phyloP scores from a whole-genome alignment of 2,329 filamentous ascomycete species.

The Aspergillus latus region DNA sequence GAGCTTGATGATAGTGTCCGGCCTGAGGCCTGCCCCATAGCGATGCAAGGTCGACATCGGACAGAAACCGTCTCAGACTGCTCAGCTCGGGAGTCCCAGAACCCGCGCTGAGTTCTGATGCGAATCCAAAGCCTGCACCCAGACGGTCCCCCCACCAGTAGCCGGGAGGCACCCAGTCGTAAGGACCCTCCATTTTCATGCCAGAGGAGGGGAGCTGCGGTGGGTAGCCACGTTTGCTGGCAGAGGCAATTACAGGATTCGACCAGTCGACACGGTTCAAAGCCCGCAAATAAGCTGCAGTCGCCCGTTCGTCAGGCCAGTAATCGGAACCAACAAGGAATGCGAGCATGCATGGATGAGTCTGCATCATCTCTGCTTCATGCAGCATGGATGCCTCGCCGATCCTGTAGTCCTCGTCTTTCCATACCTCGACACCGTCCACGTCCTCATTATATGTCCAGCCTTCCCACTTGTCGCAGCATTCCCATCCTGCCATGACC shows the following conservation, averaged over 20 bases:
- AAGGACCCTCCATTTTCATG: conserved; percentile 67
- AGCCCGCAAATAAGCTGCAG: conserved; percentile 54
- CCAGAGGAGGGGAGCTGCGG: conserved; percentile 55
- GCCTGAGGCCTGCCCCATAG: conserved; percentile 58
- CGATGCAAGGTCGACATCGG: conserved; percentile 51
- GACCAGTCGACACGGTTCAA: conserved; percentile 56
- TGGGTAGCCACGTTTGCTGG: conserved; percentile 56
- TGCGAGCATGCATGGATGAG: conserved; percentile 58
- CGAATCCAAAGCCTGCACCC: conserved; percentile 63
- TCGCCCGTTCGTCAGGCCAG: conserved; percentile 61
- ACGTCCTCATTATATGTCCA: conserved; percentile 62
- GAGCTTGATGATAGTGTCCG: conserved; percentile 61
- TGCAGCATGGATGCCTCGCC: conserved; percentile 59
- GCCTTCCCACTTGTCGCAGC: conserved; percentile 67
- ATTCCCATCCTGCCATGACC: conserved; percentile 65
- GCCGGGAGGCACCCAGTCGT: conserved; percentile 65
- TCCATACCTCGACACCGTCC: conserved; percentile 47
- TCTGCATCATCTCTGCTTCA: conserved; percentile 60
- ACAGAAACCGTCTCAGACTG: conserved; percentile 58
- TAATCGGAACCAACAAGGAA: conserved; percentile 64
- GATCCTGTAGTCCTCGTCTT: conserved; percentile 54
- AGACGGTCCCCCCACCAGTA: conserved; percentile 60
- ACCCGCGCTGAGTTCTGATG: conserved; percentile 61
- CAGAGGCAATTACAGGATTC: conserved; percentile 58
- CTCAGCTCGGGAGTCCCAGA: conserved; percentile 61